Evolutionary conservation across 23 red algal species (phyloP), one percentile per base, ranked within the genome.

Genomic region (Cyanidioschyzon merolae): DNA sequence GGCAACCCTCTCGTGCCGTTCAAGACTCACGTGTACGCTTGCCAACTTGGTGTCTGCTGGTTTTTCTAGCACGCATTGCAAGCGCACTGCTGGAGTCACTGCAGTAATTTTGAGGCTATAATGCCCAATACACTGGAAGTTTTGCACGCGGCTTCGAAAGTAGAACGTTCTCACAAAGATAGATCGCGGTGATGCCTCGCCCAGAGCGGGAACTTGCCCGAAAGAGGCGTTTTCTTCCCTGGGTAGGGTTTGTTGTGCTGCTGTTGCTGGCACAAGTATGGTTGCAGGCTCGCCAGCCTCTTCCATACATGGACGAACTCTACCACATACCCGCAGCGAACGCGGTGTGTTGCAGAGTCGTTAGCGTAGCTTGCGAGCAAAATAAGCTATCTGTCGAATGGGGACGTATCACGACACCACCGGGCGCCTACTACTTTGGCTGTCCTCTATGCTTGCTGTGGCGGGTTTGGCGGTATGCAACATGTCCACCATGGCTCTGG

Each of bases 261-360:
- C 30, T 35, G 21, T 7, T 35, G 29, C 7, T 35, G 29, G 30
- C 32, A 3, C 63, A 71, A 32, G 32, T 71, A 71, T 71, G 63
- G 63, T 71, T 35, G n/a, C 12, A 35, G 12, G 12, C 3, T 7
- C 63, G 63, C 32, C 63, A 71, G 29, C 16, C 63, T 3, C 21
- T 17, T 17, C 63, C 63, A 3, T 71, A 71, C 32, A 71, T 71
- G 63, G 63, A 71, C 63, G 63, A 71, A 27, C 32, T 71, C 12
- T 35, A 32, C n/a, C 63, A 71, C 29, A 7, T 71, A 7, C 63
- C 63, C 3, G 63, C 63, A 17, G 21, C n/a, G n/a, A 32, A 35
- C 63, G n/a, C 21, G 12, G 7, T 71, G 16, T 71, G 63, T 35
- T 7, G 63, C 12, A 7, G 63, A 7, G 7, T 71, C 12, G 16